Evolutionary conservation across 805 yeast genomes (phyloP), one percentile per base, ranked within the genome.

Genomic region (Phaffomyces thermotolerans): DNA sequence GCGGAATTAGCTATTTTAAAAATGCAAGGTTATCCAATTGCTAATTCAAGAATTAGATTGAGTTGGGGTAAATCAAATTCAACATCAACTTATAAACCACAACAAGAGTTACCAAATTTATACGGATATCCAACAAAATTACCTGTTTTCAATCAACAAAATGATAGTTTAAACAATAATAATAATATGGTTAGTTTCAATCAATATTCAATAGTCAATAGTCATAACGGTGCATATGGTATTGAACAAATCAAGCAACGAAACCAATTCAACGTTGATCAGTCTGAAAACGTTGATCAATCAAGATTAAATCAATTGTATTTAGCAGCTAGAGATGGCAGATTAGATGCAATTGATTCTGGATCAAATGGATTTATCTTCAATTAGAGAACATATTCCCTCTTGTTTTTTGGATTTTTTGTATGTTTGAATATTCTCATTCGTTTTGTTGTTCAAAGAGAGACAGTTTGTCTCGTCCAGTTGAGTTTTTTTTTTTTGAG

Each of bases 1-100:
- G 96, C 96, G 2, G 96, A 90, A 63, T 73, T 73, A 43, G 95
- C 96, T 10, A 84, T 89, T 49, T 71, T 77, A 31, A 84, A 81
- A 50, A 84, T 89, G 95, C 95, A 89, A 64, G 95, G 95, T 9
- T 86, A 79, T 59, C 87, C 88, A 32, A 81, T 89, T 53, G 91
- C 90, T 40, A 89, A 86, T 45, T 81, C 86, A 45, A 73, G 91
- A 48, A 80, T 89, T 39, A 72, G 95, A 53, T 72, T 89, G 45
- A 81, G 91, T 41, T 89, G 96, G 96, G 96, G 96, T 27, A 74
- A 88, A 52, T 76, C 84, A 4, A 55, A 52, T 32, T 45, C 55
- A 12, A 48, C 50, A 30, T 54, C 53, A 34, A 20, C 45, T 29
- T 56, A 57, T 44, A 53, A 50, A 30, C 53, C 49, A 14, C 62